phyloP scores from a whole-genome alignment of 352 stramenopile genomes.

The Phytophthora agathidicida region DNA sequence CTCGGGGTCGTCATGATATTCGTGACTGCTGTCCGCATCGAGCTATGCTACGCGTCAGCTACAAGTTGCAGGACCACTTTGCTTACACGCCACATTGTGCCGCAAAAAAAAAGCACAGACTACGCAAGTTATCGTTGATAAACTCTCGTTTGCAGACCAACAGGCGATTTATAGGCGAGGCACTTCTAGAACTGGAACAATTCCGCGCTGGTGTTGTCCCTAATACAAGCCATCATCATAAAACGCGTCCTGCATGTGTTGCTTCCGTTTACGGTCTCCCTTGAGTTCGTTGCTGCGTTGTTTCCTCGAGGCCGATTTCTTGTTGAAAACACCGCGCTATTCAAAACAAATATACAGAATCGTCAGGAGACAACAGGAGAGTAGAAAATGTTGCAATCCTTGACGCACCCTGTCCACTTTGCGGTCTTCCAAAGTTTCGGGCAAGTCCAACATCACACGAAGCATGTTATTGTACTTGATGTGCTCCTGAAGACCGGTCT shows the following conservation, averaged over 20 bases:
- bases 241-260: constrained; percentile 79
- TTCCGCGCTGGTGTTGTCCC: constrained; percentile 1
- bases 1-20: not conserved
- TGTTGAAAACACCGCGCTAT: constrained; percentile 82
- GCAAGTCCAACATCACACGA: constrained; percentile 74
- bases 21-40: not conserved
- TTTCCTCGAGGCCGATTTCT: constrained; percentile 79
- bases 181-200: constrained; percentile 13
- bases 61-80: too few species aligned
- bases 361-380: constrained; percentile 4
- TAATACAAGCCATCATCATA: constrained; percentile 53
- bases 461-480: constrained; percentile 92
- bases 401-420: constrained; percentile 69
- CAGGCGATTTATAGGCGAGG: too few species aligned
- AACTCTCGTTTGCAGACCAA: too few species aligned
- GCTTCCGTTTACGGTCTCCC: constrained; percentile 75
- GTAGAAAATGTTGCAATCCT: not conserved
- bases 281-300: constrained; percentile 85
- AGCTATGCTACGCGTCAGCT: not conserved
- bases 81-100: not conserved
- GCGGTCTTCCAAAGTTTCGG: constrained; percentile 75
- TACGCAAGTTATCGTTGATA: too few species aligned
- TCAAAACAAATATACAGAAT: constrained; percentile 6
- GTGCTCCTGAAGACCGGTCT: constrained; percentile 79
- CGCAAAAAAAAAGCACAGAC: too few species aligned